Evolutionary conservation across 345 rosid species (phyloP), one percentile per base, ranked within the genome.

Genomic region (Salix dunnii): DNA sequence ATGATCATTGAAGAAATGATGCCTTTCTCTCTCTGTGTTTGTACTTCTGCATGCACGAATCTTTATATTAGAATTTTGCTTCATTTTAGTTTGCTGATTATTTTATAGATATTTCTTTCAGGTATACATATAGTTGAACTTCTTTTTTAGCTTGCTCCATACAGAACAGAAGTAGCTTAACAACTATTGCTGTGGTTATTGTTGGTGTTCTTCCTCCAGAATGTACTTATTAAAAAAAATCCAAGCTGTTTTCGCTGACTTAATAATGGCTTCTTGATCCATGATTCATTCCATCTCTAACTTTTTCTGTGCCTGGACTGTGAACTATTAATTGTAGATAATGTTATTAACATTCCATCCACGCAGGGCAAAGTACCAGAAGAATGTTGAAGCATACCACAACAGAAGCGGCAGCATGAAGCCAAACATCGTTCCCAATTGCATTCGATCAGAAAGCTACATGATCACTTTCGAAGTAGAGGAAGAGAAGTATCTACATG

Each of bases 321-420:
- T 65, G 28, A 73, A 51, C 62, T 63, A 31, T 25, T 64, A 49
- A 64, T 7, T 60, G 30, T 46, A 21, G 8, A 25, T 18, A 5
- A 51, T 25, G 17, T 5, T 72, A 48, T 46, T 16, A 30, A 75
- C 25, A 12, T 78, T 68, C 6, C 74, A 74, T 67, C 58, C 12
- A 67, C 76, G 77, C 87, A 96, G 97, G 98, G 99, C 99, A 38
- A 96, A 96, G 77, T 96, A 96, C 82, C 99, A 96, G 88, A 93
- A 96, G 85, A 93, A 96, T 81, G 97, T 93, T 1, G 98, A 96
- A 90, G 97, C 98, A 70, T 92, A 90, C 87, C 99, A 91, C 85
- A 93, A 93, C 76, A 91, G 88, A 85, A 89, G 93, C 66, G 74
- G 90, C 77, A 83, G 91, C 80, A 87, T 91, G 84, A 96, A 96